A percentile compares a stretch with the other conserved stretches of the same genome.
Conservation (phyloP, 2,329 filamentous ascomycete genomes). For the Emmonsiellopsis sp. region DNA sequence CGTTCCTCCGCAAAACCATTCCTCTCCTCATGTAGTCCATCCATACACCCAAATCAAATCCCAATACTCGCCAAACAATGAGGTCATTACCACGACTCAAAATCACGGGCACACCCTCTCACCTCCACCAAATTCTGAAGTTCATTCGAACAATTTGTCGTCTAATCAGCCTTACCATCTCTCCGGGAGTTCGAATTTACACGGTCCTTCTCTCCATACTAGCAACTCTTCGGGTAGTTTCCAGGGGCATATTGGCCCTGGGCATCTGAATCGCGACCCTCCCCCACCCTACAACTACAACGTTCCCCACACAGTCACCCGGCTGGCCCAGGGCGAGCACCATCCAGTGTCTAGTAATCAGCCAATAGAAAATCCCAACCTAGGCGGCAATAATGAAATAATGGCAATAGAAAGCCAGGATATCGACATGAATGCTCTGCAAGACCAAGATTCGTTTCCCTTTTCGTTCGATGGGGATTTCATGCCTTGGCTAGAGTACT, state of each 20-base stretch:
- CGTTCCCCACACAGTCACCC: not conserved
- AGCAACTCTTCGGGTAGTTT: not conserved
- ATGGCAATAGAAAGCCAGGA: conserved; percentile 72
- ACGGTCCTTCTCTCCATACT: not conserved
- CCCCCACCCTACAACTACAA: not conserved
- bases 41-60: not conserved
- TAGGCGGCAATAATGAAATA: conserved; percentile 37
- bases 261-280: not conserved
- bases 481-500: conserved; percentile 66
- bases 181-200: not conserved
- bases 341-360: not conserved
- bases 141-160: not conserved
- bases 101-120: not conserved
- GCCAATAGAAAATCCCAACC: conserved; percentile 5
- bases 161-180: not conserved
- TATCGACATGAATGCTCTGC: conserved; percentile 61
- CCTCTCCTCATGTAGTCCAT: not conserved
- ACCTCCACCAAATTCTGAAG: not conserved
- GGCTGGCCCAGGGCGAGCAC: not conserved
- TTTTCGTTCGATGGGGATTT: conserved; percentile 47
- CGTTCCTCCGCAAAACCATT: not conserved
- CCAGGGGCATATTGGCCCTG: not conserved
- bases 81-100: not conserved
- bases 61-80: not conserved
- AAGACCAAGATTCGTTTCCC: conserved; percentile 30